Percentiles rank a stretch among this genome's conserved stretches.
Evolutionary conservation across 768 basidiomycete species (phyloP).

Genomic region (Suillus bovinus): DNA sequence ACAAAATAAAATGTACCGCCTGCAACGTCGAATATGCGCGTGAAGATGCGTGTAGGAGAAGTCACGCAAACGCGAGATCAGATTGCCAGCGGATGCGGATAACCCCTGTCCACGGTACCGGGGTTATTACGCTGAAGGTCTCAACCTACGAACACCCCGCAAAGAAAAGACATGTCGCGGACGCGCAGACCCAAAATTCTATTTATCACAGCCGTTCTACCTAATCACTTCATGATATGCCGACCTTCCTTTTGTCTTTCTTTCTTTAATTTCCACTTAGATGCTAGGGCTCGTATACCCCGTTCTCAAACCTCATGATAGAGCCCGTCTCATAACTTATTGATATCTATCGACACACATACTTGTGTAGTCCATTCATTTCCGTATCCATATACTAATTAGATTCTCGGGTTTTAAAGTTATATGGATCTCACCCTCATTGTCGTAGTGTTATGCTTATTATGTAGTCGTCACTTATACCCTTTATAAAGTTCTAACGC

Average conservation of each 20-base stretch:
- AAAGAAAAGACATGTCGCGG: conserved; percentile 35
- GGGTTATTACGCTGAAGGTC: conserved; percentile 30
- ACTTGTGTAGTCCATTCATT: background rate
- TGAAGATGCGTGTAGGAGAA: conserved; percentile 36
- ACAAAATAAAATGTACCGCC: conserved; percentile 29
- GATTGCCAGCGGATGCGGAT: conserved; percentile 17
- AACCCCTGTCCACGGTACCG: background rate
- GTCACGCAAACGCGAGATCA: conserved; percentile 28
- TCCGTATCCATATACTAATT: background rate
- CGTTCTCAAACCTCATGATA: background rate
- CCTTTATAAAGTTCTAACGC: background rate
- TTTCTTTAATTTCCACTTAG: background rate
- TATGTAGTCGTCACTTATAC: background rate
- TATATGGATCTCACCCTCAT: background rate
- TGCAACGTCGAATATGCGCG: conserved; percentile 35
- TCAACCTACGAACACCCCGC: conserved; percentile 19
- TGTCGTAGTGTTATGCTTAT: background rate
- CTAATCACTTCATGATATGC: background rate
- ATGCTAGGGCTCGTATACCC: background rate
- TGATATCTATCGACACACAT: background rate
- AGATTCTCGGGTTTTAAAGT: background rate
- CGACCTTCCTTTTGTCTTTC: background rate
- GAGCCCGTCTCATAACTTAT: background rate
- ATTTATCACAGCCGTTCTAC: background rate
- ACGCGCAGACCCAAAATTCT: conserved; percentile 8